Base-by-base conservation (phyloP, 2,329 filamentous ascomycete genomes). In the Cladosporium sp. region DNA sequence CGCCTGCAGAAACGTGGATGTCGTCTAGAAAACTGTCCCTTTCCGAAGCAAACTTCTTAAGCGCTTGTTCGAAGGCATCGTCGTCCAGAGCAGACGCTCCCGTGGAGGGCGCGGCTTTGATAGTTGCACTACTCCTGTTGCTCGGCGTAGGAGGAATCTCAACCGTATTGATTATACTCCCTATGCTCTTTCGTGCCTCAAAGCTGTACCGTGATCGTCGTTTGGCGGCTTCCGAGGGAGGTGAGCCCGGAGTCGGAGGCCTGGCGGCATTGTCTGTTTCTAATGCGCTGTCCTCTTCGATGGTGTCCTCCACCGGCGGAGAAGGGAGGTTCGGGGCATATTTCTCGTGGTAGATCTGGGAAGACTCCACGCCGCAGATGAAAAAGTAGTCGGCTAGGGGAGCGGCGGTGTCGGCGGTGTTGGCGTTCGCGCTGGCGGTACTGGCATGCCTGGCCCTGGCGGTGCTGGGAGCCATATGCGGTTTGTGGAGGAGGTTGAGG, bases 21-120 rank as follows among this genome's bases (percentile, higher is more conserved):
- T 98, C 93, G 58, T 95, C 89, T 49, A 97, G 76, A 64, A 98
- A 98, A 55, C 85, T 86, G 63, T 98, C 93, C 59, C 93, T 80
- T 74, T 97, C 92, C n/a, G 85, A 86, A 43, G 93, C 90, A 69
- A 98, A 98, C 72, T 96, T 97, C 64, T 90, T 75, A 60, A 98
- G 77, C 22, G 93, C 92, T 65, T 87, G 85, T 67, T 97, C 93
- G 64, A 98, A 98, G 69, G 97, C 93, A 64, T 88, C 89, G 66
- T 95, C 89, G 54, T 73, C 81, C 31, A 82, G 70, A 11, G 68
- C 71, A 4, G 69, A 67, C 16, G 65, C 69, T 51, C 70, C 72
- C 52, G 68, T 46, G 42, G 59, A 55, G 52, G 70, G 69, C 18
- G 73, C 52, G 46, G 68, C 73, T 60, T 77, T 80, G 63, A 85